These are phyloP conservation scores for Saccharomycopsis hybrid DNA, from an alignment of 1,139 yeast species.

Conservation along the genomic window DNA sequence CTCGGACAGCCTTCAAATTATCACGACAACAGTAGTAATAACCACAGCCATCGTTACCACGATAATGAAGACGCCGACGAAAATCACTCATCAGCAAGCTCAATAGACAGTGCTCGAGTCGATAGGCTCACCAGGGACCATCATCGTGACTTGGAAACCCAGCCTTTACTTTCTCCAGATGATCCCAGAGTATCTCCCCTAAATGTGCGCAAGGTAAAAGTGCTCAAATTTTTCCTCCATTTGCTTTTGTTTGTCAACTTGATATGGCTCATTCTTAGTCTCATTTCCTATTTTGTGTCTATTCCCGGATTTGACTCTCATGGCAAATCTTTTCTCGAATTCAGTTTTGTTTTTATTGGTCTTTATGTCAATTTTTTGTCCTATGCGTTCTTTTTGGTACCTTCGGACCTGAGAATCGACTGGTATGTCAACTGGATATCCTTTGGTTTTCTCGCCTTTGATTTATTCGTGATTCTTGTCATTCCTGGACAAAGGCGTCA, in stretches of 20 bases:
- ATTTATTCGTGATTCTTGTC: constrained; percentile 41
- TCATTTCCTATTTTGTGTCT: constrained; percentile 53
- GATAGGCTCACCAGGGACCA: not conserved
- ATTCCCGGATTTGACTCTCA: constrained; percentile 52
- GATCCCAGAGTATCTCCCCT: constrained; percentile 63
- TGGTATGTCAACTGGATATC: constrained; percentile 44
- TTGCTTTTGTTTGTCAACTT: constrained; percentile 36
- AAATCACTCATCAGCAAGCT: no score
- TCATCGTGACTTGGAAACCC: not conserved
- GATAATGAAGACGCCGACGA: not conserved
- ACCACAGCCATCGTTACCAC: not conserved
- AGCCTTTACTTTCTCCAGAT: constrained; percentile 35
- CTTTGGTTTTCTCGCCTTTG: constrained; percentile 34
- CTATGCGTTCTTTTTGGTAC: constrained; percentile 49
- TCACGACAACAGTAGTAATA: not conserved
- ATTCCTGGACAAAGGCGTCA: constrained; percentile 44
- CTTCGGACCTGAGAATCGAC: constrained; percentile 43
- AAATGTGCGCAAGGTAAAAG: constrained; percentile 43
- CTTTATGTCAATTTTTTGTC: constrained; percentile 44
- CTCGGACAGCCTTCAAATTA: not conserved
- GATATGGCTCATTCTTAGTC: constrained; percentile 39
- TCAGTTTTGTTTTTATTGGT: constrained; percentile 45
- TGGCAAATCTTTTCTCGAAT: constrained; percentile 56
- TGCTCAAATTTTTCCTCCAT: constrained; percentile 38
- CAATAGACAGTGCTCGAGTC: constrained; percentile 1